Evolutionary conservation across 106 monocot species (phyloP).

Genomic region (Phalaenopsis aphrodite): DNA sequence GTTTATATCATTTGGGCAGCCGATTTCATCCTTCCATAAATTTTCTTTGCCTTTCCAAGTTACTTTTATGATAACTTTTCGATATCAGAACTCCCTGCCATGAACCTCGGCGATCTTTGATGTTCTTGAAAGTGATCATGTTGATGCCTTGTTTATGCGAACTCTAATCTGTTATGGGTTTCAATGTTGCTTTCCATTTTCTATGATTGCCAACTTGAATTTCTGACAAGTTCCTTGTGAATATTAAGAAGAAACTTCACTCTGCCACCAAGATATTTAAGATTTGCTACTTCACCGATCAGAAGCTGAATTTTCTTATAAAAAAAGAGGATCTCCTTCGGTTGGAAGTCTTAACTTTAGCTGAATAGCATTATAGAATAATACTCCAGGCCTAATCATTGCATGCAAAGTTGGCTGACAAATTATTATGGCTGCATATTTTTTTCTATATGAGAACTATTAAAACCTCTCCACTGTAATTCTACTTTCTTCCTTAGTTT

Average conservation of each 20-base stretch:
- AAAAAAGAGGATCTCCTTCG: not conserved
- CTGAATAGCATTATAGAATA: not conserved
- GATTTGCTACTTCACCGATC: not conserved
- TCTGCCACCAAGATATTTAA: not conserved
- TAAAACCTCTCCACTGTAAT: not conserved
- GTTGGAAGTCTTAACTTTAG: not conserved
- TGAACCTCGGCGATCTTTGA: not conserved
- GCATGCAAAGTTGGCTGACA: not conserved
- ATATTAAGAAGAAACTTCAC: constrained; percentile 2
- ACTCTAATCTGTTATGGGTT: not conserved
- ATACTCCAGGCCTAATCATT: not conserved
- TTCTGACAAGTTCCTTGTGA: not conserved
- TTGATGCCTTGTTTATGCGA: not conserved
- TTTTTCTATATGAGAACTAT: not conserved
- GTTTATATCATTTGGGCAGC: not conserved
- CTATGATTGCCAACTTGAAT: not conserved
- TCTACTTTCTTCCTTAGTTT: not conserved
- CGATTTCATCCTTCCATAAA: not conserved
- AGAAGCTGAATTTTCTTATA: not conserved
- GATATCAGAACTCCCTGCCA: not conserved
- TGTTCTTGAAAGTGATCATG: not conserved
- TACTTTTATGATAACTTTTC: not conserved
- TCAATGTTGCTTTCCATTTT: not conserved
- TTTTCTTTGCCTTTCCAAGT: not conserved
- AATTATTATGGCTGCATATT: not conserved